Evolutionary conservation across 192 early-diverging fungal genomes (phyloP).

Genomic region (Gonapodya sp.): DNA sequence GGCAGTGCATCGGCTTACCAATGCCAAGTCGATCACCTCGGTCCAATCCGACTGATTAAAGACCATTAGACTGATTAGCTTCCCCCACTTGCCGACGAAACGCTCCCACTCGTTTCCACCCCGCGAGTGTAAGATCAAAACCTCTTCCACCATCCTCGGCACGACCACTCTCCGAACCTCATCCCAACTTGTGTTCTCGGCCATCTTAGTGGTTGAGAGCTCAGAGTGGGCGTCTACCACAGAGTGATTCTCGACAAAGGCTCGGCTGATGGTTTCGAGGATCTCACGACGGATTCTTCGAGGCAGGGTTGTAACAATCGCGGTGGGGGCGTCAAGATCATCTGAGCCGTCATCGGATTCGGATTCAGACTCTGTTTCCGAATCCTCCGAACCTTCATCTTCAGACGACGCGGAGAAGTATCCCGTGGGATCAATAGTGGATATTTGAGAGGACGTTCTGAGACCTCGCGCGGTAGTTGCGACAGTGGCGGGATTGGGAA

Average conservation of each 20-base stretch:
- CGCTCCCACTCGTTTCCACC: conserved; percentile 13
- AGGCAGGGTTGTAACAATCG: conserved; percentile 17
- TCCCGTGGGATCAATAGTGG: not conserved
- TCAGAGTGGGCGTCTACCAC: conserved; percentile 71
- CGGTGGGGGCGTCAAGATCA: not conserved
- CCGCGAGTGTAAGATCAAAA: conserved; percentile 36
- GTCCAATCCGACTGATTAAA: conserved; percentile 63
- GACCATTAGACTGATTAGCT: conserved; percentile 57
- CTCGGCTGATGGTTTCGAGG: conserved; percentile 62
- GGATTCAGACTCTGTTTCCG: conserved; percentile 15
- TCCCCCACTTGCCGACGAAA: conserved; percentile 56
- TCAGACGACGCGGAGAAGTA: conserved; percentile 4
- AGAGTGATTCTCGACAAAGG: conserved; percentile 64
- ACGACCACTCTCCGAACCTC: conserved; percentile 70
- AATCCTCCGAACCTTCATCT: conserved; percentile 10
- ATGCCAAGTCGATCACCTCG: conserved; percentile 35
- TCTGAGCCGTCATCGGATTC: conserved; percentile 14
- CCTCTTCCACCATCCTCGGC: conserved; percentile 51
- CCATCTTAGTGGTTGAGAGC: conserved; percentile 78
- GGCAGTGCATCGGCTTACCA: conserved; percentile 28
- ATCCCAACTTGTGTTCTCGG: conserved; percentile 67
- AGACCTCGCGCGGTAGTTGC: not conserved
- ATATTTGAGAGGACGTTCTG: not conserved
- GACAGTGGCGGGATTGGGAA: not conserved
- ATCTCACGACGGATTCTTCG: conserved; percentile 62